phyloP scores from a whole-genome alignment of 768 basidiomycete genomes.

The Boletus insuetus region DNA sequence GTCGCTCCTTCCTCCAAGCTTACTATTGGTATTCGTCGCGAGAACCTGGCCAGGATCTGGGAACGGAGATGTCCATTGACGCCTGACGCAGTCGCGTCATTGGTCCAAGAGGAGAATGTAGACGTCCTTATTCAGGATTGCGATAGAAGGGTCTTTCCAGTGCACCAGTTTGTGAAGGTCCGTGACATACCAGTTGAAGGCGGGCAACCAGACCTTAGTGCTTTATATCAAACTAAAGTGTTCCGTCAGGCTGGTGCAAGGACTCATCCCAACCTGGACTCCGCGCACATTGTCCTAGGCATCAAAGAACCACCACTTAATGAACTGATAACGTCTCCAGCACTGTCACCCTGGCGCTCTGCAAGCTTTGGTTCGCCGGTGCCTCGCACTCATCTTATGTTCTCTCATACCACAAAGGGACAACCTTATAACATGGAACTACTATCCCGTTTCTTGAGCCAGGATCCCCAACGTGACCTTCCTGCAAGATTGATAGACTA shows the following conservation, averaged over 20 bases:
- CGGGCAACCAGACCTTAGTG: background rate
- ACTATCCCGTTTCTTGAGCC: conserved; percentile 58
- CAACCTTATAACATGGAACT: conserved; percentile 84
- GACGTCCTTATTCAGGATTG: conserved; percentile 76
- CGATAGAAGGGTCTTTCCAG: conserved; percentile 67
- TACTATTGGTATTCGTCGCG: conserved; percentile 63
- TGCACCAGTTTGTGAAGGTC: conserved; percentile 65
- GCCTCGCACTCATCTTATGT: conserved; percentile 80
- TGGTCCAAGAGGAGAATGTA: conserved; percentile 55
- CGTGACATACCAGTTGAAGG: background rate
- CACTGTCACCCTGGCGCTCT: conserved; percentile 23
- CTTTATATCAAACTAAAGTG: background rate
- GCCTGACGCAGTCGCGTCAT: conserved; percentile 63
- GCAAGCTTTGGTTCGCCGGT: conserved; percentile 20
- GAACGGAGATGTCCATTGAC: conserved; percentile 84
- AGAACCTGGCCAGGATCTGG: conserved; percentile 81
- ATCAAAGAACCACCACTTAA: conserved; percentile 83
- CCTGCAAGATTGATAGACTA: conserved; percentile 74
- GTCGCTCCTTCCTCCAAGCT: conserved; percentile 27
- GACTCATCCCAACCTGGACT: conserved; percentile 51
- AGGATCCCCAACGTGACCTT: conserved; percentile 15
- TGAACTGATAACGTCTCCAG: conserved; percentile 52
- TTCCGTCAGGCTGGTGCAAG: conserved; percentile 70
- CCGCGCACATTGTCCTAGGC: conserved; percentile 76
- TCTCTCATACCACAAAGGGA: conserved; percentile 89